These are phyloP conservation scores for Pseudogymnoascus destructans DNA, from an alignment of 2,329 filamentous ascomycete species.

Conservation along the genomic window DNA sequence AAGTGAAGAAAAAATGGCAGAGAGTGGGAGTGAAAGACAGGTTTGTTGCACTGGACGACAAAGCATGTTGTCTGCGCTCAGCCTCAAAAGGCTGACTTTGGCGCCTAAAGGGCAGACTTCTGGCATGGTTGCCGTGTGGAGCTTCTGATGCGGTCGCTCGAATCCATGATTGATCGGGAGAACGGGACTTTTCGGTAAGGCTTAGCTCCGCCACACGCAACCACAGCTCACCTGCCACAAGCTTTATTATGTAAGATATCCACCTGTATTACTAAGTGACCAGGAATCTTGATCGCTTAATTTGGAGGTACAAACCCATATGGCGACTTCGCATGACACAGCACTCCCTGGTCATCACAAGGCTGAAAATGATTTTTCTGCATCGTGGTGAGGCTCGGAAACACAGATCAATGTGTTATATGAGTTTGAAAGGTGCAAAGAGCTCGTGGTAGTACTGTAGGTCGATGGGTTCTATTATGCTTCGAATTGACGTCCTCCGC, in stretches of 20 bases:
- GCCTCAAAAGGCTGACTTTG: background rate
- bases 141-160: too few species aligned
- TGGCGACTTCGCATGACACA: slow-evolving; percentile 3
- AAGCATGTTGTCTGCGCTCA: background rate
- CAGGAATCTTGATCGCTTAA: background rate
- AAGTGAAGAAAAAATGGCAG: background rate
- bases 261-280: background rate
- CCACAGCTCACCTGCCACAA: too few species aligned
- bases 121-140: background rate
- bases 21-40: background rate
- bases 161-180: too few species aligned
- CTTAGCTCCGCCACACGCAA: too few species aligned
- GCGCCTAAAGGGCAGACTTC: background rate
- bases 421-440: background rate
- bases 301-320: slow-evolving; percentile 12
- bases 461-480: slow-evolving; percentile 11
- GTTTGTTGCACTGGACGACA: background rate
- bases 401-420: slow-evolving; percentile 13
- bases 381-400: slow-evolving; percentile 16
- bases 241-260: too few species aligned
- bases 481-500: slow-evolving; percentile 11
- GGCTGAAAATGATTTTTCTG: slow-evolving; percentile 9
- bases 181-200: too few species aligned
- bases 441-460: too few species aligned
- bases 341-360: background rate